Evolutionary conservation across 164 flowering plant genomes (phyloP), one percentile per base, ranked within the genome.

Genomic region (Macadamia tetraphylla): DNA sequence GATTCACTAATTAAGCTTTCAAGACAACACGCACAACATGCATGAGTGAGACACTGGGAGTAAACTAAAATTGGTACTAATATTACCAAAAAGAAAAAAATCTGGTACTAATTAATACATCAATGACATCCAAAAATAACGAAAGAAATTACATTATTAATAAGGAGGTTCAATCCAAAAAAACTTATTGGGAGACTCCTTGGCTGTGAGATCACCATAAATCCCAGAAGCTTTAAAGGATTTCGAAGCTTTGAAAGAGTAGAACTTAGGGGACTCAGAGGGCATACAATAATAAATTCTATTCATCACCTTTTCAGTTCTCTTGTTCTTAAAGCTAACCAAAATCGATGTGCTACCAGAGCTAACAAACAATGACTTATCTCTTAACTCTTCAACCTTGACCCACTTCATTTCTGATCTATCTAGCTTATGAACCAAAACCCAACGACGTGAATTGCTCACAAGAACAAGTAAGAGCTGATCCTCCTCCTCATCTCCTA

Each of bases 151-250:
- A 23, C 23, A 23, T 23, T 23, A 23, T 23, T 60, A 35, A 10
- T 12, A 4, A 60, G 46, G 18, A 60, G 43, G 63, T 60, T 60
- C 44, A 60, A 60, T 60, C 63, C 63, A 60, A 35, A 60, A 23
- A 23, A 23, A 23, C 23, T 23, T 31, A 9, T 60, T 60, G 4
- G 4, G 29, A 46, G 8, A 14, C 32, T 35, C 10, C 0, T 7
- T 46, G n/a, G 0, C 9, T 12, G 44, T 46, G 1, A 60, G 18
- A 6, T 13, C 29, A 8, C 63, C 63, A 15, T 60, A 35, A 14
- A 4, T 1, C 9, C 14, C 15, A 23, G 63, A 12, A 8, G 46
- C 32, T 7, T 9, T 5, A 35, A 32, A 60, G 6, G 46, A 4
- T 60, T 18, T 6, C 4, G 1, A 6, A 60, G 44, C 46, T 9